phyloP scores from a whole-genome alignment of 1,284 basidiomycete species.

The Ganoderma leucocontextum region DNA sequence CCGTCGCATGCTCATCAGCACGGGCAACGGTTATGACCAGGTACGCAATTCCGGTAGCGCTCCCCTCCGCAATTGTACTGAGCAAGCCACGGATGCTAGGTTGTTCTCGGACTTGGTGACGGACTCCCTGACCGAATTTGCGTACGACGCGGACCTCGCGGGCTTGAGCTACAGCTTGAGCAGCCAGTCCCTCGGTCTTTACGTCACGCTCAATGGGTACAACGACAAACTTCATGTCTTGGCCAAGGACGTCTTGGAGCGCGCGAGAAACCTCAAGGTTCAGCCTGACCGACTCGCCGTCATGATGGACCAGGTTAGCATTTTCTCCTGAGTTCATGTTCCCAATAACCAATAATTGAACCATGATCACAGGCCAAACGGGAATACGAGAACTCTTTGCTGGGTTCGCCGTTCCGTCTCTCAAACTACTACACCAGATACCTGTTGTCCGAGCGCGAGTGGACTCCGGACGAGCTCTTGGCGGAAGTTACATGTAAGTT shows the following conservation, averaged over 20 bases:
- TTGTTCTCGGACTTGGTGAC: constrained; percentile 90
- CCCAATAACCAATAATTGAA: neutral
- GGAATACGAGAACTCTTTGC: constrained; percentile 88
- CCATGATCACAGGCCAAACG: constrained; percentile 62
- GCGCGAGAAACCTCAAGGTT: constrained; percentile 74
- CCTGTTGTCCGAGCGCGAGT: constrained; percentile 74
- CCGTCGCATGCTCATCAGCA: constrained; percentile 61
- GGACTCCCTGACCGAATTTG: constrained; percentile 90
- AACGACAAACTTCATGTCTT: constrained; percentile 93
- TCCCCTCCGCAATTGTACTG: neutral
- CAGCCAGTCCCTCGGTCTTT: constrained; percentile 74
- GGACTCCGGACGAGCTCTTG: constrained; percentile 87
- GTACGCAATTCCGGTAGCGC: constrained; percentile 44
- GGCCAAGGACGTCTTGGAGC: constrained; percentile 79
- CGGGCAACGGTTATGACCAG: constrained; percentile 69
- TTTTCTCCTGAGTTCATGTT: too few relatives aligned
- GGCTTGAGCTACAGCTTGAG: constrained; percentile 85
- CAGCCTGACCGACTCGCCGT: constrained; percentile 80
- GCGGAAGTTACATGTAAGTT: constrained; percentile 77
- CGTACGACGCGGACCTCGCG: constrained; percentile 94
- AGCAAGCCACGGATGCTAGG: constrained; percentile 47
- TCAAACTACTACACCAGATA: constrained; percentile 85
- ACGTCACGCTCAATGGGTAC: constrained; percentile 84
- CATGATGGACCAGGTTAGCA: constrained; percentile 84
- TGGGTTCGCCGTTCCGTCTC: constrained; percentile 86